Evolutionary conservation across 768 basidiomycete genomes (phyloP).

Genomic region (Agaricus sinodeliciosus): DNA sequence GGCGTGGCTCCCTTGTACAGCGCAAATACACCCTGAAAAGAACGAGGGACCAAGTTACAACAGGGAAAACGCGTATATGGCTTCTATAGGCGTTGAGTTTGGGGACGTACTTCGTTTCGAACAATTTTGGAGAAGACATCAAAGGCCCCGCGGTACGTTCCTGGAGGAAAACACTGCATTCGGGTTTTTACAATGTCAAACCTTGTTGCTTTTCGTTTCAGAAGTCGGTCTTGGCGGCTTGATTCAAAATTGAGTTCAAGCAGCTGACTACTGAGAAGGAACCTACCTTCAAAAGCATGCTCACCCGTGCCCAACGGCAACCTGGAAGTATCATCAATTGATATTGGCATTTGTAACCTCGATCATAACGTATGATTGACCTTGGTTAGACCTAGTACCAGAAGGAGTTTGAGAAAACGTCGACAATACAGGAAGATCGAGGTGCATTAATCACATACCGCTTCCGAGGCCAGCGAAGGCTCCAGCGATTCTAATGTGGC

Average conservation of each 20-base stretch:
- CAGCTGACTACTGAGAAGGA: background rate
- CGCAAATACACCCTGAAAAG: conserved; percentile 46
- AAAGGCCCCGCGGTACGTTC: conserved; percentile 54
- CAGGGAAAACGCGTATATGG: background rate
- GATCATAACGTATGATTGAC: conserved; percentile 19
- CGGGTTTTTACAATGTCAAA: conserved; percentile 74
- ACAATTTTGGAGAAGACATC: conserved; percentile 54
- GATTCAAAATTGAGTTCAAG: background rate
- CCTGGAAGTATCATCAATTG: conserved; percentile 27
- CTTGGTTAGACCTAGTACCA: conserved; percentile 41
- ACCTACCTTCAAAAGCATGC: conserved; percentile 12
- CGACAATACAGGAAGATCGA: background rate
- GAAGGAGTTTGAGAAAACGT: background rate
- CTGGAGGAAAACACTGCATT: conserved; percentile 60
- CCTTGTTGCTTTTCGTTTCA: conserved; percentile 22
- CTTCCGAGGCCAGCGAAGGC: conserved; percentile 56
- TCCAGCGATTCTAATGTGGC: conserved; percentile 45
- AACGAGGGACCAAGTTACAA: background rate
- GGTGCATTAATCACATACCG: conserved; percentile 29
- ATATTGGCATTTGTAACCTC: background rate
- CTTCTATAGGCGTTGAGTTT: background rate
- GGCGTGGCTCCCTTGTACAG: conserved; percentile 73
- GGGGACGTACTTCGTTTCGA: conserved; percentile 47
- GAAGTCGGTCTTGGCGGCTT: conserved; percentile 8
- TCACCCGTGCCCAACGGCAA: conserved; percentile 68